Evolutionary conservation across 495 filamentous ascomycete species (phyloP), one percentile per base, ranked within the genome.

Genomic region (Daldinia vernicosa): DNA sequence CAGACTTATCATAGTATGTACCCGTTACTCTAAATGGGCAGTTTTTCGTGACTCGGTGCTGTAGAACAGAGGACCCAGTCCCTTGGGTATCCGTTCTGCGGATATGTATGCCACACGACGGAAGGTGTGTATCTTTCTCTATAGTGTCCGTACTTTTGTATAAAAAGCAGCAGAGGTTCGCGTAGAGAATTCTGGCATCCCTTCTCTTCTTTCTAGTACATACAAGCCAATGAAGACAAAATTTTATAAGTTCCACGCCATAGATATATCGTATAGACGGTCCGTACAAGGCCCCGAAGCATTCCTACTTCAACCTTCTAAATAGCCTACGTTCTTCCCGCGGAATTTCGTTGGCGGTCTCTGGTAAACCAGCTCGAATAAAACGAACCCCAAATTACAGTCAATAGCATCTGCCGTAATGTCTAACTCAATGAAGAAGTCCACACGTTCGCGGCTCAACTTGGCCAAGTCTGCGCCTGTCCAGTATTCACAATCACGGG

Each of bases 21-120:
- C 6, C 53, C 45, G 47, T 65, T 52, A 66, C 32, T 57, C 40
- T 19, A 54, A 6, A 37, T 35, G 28, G 40, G 68, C 59, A 45
- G 51, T 56, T 66, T 33, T 27, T 50, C 35, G 53, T 53, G 19
- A 45, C 54, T 50, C 53, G 60, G 60, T 50, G 30, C 24, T 63
- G 66, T 59, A 66, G 62, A 62, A 66, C 57, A 35, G 66, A 35
- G 66, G 69, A 66, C 66, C 70, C 70, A 69, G 43, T 62, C 70
- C 61, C 45, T 52, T 50, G 70, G 70, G 61, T 57, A 66, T 60
- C 58, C 22, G 4, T 66, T 33, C 60, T 22, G 52, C 67, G 57
- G n/a, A 40, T 57, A 52, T 32, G 6, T 7, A 37, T 67, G 54
- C 63, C 53, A 53, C 37, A 35, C 26, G 54, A 22, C 51, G 39